These are phyloP conservation scores for Patellifolia procumbens DNA, from an alignment of 179 eudicot genomes.

Conservation along the genomic window DNA sequence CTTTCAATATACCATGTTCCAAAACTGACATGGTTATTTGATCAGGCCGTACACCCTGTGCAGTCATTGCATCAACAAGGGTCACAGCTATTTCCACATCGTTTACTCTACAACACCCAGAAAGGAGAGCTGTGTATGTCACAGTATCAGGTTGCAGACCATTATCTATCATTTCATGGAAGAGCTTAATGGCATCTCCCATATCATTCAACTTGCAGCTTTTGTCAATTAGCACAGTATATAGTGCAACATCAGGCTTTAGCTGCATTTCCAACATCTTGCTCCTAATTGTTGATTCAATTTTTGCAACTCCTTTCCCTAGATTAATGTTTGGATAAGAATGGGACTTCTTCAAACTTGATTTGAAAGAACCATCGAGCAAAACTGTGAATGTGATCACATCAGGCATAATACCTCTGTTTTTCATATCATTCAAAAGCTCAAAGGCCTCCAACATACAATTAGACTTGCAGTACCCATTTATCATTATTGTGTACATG, in stretches of 20 bases:
- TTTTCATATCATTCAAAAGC: slow-evolving; percentile 60
- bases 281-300: slow-evolving; percentile 28
- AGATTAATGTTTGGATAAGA: not conserved
- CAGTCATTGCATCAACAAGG: slow-evolving; percentile 44
- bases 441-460: slow-evolving; percentile 41
- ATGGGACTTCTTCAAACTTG: slow-evolving; percentile 27
- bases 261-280: slow-evolving; percentile 47
- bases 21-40: slow-evolving; percentile 29
- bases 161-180: slow-evolving; percentile 54
- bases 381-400: slow-evolving; percentile 64
- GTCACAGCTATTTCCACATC: slow-evolving; percentile 41
- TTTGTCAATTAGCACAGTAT: slow-evolving; percentile 56
- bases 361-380: slow-evolving; percentile 51
- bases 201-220: slow-evolving; percentile 45
- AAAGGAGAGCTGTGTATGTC: slow-evolving; percentile 60
- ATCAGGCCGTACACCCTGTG: slow-evolving; percentile 46
- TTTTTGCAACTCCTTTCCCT: slow-evolving; percentile 12
- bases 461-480: slow-evolving; percentile 59
- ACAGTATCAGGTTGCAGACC: slow-evolving; percentile 64
- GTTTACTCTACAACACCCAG: slow-evolving; percentile 40
- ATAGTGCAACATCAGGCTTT: slow-evolving; percentile 47
- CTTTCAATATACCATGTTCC: slow-evolving; percentile 39
- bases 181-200: slow-evolving; percentile 48
- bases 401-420: slow-evolving; percentile 62
- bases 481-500: slow-evolving; percentile 68